A percentile compares a stretch with the other conserved stretches of the same genome.
These are phyloP conservation scores for Pezicula carpinea DNA, from an alignment of 2,329 filamentous ascomycete species.

Conservation along the genomic window DNA sequence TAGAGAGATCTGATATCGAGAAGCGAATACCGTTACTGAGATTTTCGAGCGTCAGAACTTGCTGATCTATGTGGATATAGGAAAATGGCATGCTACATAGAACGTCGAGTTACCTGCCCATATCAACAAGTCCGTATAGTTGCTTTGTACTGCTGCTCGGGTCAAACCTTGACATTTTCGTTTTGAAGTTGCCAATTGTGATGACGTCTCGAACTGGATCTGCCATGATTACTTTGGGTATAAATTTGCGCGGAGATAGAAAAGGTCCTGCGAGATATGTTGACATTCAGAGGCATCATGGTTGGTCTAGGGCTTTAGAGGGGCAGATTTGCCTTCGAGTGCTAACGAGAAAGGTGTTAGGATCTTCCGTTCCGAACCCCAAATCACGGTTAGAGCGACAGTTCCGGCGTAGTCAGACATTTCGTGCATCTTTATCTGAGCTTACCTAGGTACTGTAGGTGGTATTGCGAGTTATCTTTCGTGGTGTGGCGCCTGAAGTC, in stretches of 20 bases:
- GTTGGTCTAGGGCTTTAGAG: too few species aligned
- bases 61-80: not conserved
- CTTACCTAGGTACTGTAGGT: too few species aligned
- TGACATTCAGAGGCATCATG: too few species aligned
- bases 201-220: slow-evolving; percentile 19
- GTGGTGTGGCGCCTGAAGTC: too few species aligned
- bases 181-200: slow-evolving; percentile 25
- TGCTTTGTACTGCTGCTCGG: slow-evolving; percentile 9
- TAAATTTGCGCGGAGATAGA: not conserved
- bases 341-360: too few species aligned
- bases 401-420: too few species aligned
- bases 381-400: too few species aligned
- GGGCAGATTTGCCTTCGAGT: too few species aligned
- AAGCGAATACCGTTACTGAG: slow-evolving; percentile 89
- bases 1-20: slow-evolving; percentile 77
- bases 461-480: too few species aligned
- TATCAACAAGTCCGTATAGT: slow-evolving; percentile 29
- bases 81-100: not conserved
- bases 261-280: too few species aligned
- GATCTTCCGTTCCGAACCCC: too few species aligned
- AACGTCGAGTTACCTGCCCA: slow-evolving; percentile 26
- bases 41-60: slow-evolving; percentile 5
- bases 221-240: slow-evolving; percentile 12
- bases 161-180: slow-evolving; percentile 21
- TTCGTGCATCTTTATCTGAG: too few species aligned